Evolutionary conservation across 768 basidiomycete genomes (phyloP).

Genomic region (Naganishia vishniacii): DNA sequence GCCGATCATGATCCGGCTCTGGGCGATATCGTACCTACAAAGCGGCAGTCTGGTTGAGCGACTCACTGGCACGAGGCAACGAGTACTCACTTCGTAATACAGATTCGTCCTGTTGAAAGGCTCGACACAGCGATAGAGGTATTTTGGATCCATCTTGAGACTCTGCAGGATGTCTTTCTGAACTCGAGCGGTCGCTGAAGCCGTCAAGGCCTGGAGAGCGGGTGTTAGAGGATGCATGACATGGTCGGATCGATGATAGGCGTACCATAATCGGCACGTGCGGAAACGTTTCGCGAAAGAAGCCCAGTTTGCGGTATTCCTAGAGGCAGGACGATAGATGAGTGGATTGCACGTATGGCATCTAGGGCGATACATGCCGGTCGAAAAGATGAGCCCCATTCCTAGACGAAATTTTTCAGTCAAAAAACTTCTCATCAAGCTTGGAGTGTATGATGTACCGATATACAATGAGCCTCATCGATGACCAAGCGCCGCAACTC

Average conservation of each 20-base stretch:
- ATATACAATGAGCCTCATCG: conserved; percentile 50
- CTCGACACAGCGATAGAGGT: conserved; percentile 46
- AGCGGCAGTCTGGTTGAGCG: background rate
- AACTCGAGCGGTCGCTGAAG: conserved; percentile 47
- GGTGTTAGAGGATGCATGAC: too few species aligned
- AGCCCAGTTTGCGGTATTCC: conserved; percentile 45
- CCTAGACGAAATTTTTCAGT: conserved; percentile 29
- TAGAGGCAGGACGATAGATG: background rate
- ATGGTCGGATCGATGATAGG: too few species aligned
- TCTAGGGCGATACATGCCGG: conserved; percentile 43
- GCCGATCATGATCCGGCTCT: conserved; percentile 31
- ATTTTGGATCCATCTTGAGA: conserved; percentile 37
- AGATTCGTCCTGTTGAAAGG: conserved; percentile 49
- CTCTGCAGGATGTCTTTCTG: conserved; percentile 43
- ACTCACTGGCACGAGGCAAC: too few species aligned
- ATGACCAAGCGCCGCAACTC: conserved; percentile 47
- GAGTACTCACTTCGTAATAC: conserved; percentile 48
- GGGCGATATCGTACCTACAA: conserved; percentile 33
- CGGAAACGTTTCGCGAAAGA: conserved; percentile 42
- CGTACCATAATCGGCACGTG: conserved; percentile 46
- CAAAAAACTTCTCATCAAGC: too few species aligned
- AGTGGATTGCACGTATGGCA: conserved; percentile 32
- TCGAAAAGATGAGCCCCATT: conserved; percentile 46
- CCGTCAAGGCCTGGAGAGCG: conserved; percentile 48
- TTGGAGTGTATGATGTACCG: conserved; percentile 38